phyloP scores from a whole-genome alignment of 805 yeast species.

The Helenozyma baotianmanensis region DNA sequence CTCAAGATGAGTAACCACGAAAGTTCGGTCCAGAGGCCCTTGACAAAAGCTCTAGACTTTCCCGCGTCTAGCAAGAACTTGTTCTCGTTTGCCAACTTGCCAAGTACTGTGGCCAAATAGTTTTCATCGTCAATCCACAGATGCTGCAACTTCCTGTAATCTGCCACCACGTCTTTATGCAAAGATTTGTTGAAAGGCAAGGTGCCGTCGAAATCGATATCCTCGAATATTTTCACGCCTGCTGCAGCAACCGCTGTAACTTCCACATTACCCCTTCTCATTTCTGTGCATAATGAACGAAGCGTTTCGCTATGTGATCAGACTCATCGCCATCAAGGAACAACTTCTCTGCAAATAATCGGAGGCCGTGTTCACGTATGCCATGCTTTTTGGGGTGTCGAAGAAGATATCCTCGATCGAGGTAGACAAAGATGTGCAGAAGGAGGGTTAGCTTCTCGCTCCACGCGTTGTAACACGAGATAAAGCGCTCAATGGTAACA shows the following conservation, averaged over 20 bases:
- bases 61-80: constrained; percentile 10
- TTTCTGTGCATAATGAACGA: too few relatives aligned
- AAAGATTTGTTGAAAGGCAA: constrained; percentile 11
- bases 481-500: too few relatives aligned
- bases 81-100: constrained; percentile 8
- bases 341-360: constrained; percentile 19
- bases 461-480: constrained; percentile 21
- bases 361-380: constrained; percentile 23
- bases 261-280: too few relatives aligned
- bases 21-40: constrained; percentile 17
- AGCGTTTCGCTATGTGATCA: too few relatives aligned
- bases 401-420: constrained; percentile 32
- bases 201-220: constrained; percentile 14
- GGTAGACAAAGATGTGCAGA: constrained; percentile 28
- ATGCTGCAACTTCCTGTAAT: constrained; percentile 14
- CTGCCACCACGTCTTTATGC: constrained; percentile 8
- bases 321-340: too few relatives aligned
- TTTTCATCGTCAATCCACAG: constrained; percentile 14
- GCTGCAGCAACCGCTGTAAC: too few relatives aligned
- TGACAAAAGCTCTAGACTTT: constrained; percentile 12
- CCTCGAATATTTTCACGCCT: too few relatives aligned
- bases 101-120: constrained; percentile 10
- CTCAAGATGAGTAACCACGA: constrained; percentile 29
- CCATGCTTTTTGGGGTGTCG: constrained; percentile 27
- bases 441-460: constrained; percentile 19